Evolutionary conservation across 768 basidiomycete genomes (phyloP), one percentile per base, ranked within the genome.

Genomic region (Rubroboletus pulcherrimus): DNA sequence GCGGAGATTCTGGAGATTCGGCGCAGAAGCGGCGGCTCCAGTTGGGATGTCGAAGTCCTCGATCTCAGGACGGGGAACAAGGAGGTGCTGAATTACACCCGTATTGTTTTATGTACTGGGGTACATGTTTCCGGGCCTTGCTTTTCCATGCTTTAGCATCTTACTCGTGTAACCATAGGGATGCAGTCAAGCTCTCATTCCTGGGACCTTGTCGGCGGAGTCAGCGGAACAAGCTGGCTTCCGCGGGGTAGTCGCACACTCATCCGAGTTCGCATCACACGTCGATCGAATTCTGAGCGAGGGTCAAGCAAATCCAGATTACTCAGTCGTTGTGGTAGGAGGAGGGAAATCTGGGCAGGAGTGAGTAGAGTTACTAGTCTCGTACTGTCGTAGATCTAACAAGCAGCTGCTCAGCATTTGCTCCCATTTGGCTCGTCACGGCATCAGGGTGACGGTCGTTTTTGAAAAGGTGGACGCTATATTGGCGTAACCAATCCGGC

Each of bases 311-410:
- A 58, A 57, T 8, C 54, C 64, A 7, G 62, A 64, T 9, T 62
- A 69, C 12, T 64, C 74, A 0, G 70, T 80, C 6, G 71, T 85
- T 0, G 72, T 87, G 2, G 69, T 86, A 2, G 86, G 86, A 3
- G 82, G 85, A 21, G 86, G 86, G 5, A 87, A 81, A 64, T 87
- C 86, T 4, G 83, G 83, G 0, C 81, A 83, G 71, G 86, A 87
- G 77, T 77, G 56, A 50, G 62, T 35, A 15, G 3, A 24, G 9
- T 42, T 8, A 14, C n/a, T 17, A 37, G 34, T 42, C 11, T 30
- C 8, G 7, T 21, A 24, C 7, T 24, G 9, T 35, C 42, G 8
- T 17, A 10, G 26, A 10, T 42, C 48, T 58, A 17, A 66, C 48
- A 17, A 47, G 7, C 7, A 34, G 11, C 9, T 17, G 9, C 5